Base-by-base conservation (phyloP, 306 rosid species). In the Acacia confusa region DNA sequence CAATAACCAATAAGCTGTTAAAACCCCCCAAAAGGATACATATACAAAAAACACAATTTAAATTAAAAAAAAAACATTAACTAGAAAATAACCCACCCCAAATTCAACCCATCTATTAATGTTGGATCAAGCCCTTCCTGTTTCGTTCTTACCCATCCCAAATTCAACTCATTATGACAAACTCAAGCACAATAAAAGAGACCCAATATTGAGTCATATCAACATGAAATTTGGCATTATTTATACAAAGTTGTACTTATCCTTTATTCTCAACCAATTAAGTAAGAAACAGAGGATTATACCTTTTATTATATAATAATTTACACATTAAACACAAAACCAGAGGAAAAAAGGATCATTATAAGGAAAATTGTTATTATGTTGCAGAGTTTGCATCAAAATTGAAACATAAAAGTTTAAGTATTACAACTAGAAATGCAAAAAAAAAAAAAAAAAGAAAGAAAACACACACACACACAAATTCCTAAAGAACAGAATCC, bases 311-410 rank as follows among this genome's bases (percentile, higher is more conserved):
- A 58, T 44, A 41, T 27, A 41, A 50, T 76, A 25, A 69, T 82
- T 72, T 57, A 70, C 41, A 70, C 73, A 76, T 70, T 60, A 58
- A 76, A 72, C 40, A 24, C 72, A 25, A 82, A 70, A 76, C 58
- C 61, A 6, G 14, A 22, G 34, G 72, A 45, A 45, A 69, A 36
- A 60, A 9, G 41, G 53, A 76, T 82, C 72, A 38, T 61, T 58
- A 68, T 32, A 32, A 22, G 52, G 72, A 44, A 50, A 15, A 58
- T 47, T 48, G 50, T 58, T 70, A 58, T 20, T 8, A 70, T 44
- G 10, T 25, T 12, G 38, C 58, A 57, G 70, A 45, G 41, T 48
- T 61, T 3, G 57, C 68, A 76, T 48, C 19, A 78, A 72, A 83
- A 22, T 24, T 32, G 43, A 6, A 69, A 70, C 30, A 47, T 27